Base-by-base conservation (phyloP, 1,139 yeast species). In the Yamadazyma spencermartinsiae region DNA sequence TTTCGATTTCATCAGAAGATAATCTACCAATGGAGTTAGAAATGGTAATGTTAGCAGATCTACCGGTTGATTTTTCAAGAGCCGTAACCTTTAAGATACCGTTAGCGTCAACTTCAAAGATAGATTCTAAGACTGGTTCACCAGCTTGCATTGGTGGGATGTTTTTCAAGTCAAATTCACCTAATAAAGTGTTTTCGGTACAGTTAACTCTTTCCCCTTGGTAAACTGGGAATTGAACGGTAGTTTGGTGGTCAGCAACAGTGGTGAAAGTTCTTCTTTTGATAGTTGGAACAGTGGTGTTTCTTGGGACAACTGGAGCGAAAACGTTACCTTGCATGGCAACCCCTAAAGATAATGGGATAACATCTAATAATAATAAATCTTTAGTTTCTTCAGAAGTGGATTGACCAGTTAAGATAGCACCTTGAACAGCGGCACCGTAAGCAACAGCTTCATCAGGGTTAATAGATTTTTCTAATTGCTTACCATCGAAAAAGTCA, bases 21-120 rank as follows among this genome's bases (percentile, higher is more conserved):
- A 92, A 87, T 86, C 96, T 88, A 79, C 98, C 98, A 63, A 90
- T 95, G 56, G 98, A 95, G 94, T 92, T 92, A 57, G 98, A 88
- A 82, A 92, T 92, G 74, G 98, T 92, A 68, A 92, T 92, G 95
- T 92, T 92, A 67, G 98, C 96, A 56, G 98, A 82, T 77, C 95
- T 89, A 74, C 98, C 98, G 58, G 98, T 92, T 54, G 97, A 88
- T 80, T 92, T 92, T 82, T 92, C 98, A 65, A 89, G 86, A 61
- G 98, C 98, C 63, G 98, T 90, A 65, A 92, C 98, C 90, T 92
- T 92, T 74, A 92, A 76, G 65, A 89, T 89, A 73, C 97, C 97
- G 63, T 88, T 88, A 50, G 96, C 96, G 65, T 89, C 97, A 57
- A 89, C 75, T 57, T 88, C 95, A 61, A 89, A 89, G 46, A 96